Percentiles rank a stretch among this genome's conserved stretches.
Conservation (phyloP, 805 yeast genomes). For the Lipomyces yamadae region DNA sequence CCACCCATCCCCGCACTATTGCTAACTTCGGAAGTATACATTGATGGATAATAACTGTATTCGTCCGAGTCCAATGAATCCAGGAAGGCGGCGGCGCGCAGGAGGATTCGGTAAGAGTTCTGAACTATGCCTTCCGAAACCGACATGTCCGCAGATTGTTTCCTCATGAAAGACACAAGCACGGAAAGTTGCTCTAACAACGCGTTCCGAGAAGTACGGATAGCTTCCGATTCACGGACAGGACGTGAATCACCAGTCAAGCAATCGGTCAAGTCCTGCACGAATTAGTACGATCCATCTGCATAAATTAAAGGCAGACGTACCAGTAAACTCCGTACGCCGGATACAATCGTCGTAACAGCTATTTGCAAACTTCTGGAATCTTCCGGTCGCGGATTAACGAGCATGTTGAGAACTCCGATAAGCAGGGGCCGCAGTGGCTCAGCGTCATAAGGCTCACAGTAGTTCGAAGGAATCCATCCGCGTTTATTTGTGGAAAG, state of each 20-base stretch:
- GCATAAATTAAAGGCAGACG: not conserved
- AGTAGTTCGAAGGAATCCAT: constrained; percentile 52
- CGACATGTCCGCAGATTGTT: constrained; percentile 43
- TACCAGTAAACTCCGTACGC: constrained; percentile 46
- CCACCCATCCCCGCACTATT: not conserved
- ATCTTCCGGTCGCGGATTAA: constrained; percentile 40
- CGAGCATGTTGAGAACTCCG: constrained; percentile 46
- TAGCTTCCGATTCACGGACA: constrained; percentile 42
- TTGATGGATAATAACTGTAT: not conserved
- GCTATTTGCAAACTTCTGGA: constrained; percentile 45
- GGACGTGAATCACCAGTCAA: constrained; percentile 45
- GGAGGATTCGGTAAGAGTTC: constrained; percentile 44
- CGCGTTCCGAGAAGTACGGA: constrained; percentile 46
- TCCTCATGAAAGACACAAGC: constrained; percentile 47
- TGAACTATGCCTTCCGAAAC: constrained; percentile 44
- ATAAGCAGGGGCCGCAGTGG: constrained; percentile 47
- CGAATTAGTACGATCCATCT: not conserved
- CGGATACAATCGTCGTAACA: constrained; percentile 47
- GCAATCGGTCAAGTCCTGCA: constrained; percentile 43
- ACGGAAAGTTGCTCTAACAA: constrained; percentile 49
- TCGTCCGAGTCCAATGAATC: constrained; percentile 42
- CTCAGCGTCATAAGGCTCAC: constrained; percentile 47
- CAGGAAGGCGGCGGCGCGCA: constrained; percentile 44
- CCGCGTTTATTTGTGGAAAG: constrained; percentile 47
- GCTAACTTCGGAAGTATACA: not conserved